Conservation (phyloP, 306 rosid genomes). For the Vigna radiata region DNA sequence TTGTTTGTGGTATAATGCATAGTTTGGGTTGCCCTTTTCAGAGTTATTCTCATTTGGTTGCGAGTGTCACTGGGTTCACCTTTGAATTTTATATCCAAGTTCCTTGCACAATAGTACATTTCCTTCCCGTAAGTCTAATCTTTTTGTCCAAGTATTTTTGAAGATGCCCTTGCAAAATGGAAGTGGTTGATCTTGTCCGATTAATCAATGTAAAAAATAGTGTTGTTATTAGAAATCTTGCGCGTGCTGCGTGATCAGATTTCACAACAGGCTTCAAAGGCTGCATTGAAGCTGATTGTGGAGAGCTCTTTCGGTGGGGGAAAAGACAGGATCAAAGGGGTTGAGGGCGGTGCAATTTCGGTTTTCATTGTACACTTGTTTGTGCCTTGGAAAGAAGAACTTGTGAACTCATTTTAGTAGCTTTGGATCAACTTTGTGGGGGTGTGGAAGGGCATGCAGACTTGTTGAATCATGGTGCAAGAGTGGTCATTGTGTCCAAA, state of each 20-base stretch:
- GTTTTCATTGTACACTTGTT: conserved; percentile 63
- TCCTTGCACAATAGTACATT: background rate
- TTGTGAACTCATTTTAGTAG: conserved; percentile 60
- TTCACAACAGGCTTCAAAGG: conserved; percentile 67
- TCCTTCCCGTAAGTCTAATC: conserved; percentile 1
- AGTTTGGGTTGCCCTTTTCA: too few relatives aligned
- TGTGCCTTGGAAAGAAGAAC: conserved; percentile 48
- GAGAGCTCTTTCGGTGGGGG: conserved; percentile 79
- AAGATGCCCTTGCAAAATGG: conserved; percentile 8
- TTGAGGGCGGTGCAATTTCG: conserved; percentile 57
- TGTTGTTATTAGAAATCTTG: conserved; percentile 48
- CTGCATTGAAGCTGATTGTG: conserved; percentile 65
- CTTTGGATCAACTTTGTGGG: conserved; percentile 71
- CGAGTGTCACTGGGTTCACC: too few relatives aligned
- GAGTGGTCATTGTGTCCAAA: conserved; percentile 75
- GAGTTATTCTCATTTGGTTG: too few relatives aligned
- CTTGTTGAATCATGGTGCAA: conserved; percentile 69
- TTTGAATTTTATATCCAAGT: too few relatives aligned
- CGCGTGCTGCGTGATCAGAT: conserved; percentile 55
- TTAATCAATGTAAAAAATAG: conserved; percentile 42
- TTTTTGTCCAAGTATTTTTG: background rate
- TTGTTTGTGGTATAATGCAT: too few relatives aligned
- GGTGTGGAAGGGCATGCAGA: conserved; percentile 85
- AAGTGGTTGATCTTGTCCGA: conserved; percentile 61
- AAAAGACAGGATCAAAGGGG: conserved; percentile 80